Conservation (phyloP, 2,329 filamentous ascomycete genomes). For the Erysiphe pulchra region DNA sequence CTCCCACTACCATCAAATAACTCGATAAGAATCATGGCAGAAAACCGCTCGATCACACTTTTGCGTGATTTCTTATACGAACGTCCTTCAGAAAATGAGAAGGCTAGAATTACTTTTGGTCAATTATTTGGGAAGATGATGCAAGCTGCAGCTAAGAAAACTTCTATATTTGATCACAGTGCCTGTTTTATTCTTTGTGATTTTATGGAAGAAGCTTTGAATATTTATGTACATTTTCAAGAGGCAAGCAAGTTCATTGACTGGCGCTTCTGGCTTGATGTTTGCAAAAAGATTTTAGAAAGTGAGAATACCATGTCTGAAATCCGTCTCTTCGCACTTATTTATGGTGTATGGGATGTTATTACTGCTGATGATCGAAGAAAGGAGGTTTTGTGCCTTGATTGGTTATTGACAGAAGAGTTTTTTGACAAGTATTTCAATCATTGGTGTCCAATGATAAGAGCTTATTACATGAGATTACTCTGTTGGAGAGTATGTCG, state of each 20-base stretch:
- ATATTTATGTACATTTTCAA: conserved; percentile 34
- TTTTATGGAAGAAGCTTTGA: conserved; percentile 41
- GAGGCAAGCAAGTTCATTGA: conserved; percentile 26
- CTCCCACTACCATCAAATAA: conserved; percentile 29
- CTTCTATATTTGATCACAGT: conserved; percentile 41
- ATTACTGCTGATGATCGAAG: conserved; percentile 27
- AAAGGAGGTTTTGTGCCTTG: conserved; percentile 33
- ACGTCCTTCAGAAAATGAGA: conserved; percentile 23
- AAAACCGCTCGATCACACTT: conserved; percentile 44
- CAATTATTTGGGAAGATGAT: conserved; percentile 34
- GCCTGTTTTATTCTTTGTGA: conserved; percentile 52
- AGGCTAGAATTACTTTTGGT: conserved; percentile 32
- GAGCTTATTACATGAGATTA: conserved; percentile 47
- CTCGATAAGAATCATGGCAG: conserved; percentile 38
- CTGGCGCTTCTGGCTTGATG: conserved; percentile 43
- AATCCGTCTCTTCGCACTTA: conserved; percentile 40
- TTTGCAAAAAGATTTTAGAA: conserved; percentile 39
- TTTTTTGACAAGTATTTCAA: conserved; percentile 43
- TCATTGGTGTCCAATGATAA: conserved; percentile 59
- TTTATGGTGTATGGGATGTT: conserved; percentile 38
- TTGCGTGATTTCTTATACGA: conserved; percentile 43
- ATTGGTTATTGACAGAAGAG: conserved; percentile 32
- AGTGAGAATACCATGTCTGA: conserved; percentile 50
- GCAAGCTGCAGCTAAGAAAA: conserved; percentile 33
- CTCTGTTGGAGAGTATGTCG: conserved; percentile 45